Conservation (phyloP, 164 flowering plant species). For the Tetrastigma voinierianum region DNA sequence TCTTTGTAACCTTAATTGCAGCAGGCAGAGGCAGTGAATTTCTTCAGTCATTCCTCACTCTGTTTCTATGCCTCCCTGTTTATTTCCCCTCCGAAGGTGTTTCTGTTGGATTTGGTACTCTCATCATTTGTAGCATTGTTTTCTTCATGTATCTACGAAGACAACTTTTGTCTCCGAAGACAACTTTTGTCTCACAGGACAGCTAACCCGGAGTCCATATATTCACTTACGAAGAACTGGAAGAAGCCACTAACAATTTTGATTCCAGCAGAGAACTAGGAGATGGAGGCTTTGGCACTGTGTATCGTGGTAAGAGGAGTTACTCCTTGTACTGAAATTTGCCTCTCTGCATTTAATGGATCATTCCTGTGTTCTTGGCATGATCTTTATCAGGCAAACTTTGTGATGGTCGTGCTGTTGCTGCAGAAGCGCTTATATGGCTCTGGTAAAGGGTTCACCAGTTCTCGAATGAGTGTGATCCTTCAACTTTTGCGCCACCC, state of each 20-base stretch:
- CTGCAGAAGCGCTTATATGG: constrained; percentile 65
- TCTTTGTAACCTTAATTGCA: no score
- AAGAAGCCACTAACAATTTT: constrained; percentile 57
- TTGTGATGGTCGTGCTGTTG: constrained; percentile 63
- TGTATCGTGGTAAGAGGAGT: constrained; percentile 58
- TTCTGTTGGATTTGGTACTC: no score
- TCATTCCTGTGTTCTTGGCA: not conserved
- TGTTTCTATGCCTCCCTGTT: no score
- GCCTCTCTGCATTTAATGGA: not conserved
- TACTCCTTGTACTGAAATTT: not conserved
- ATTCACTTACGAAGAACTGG: constrained; percentile 58
- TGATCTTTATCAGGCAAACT: constrained; percentile 41
- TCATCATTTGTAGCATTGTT: no score
- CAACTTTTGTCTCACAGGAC: constrained; percentile 33
- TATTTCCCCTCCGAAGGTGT: no score
- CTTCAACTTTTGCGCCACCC: constrained; percentile 53
- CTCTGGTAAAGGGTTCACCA: constrained; percentile 61
- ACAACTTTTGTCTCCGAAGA: constrained; percentile 23
- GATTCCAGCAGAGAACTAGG: constrained; percentile 55
- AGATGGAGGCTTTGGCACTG: constrained; percentile 84
- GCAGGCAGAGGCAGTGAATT: no score
- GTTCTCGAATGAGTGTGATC: constrained; percentile 63
- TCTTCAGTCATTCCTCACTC: no score
- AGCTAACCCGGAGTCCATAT: constrained; percentile 29
- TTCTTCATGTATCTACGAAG: not conserved